Evolutionary conservation across 164 flowering plant species (phyloP), one percentile per base, ranked within the genome.

Genomic region (Chloranthus sessilifolius): DNA sequence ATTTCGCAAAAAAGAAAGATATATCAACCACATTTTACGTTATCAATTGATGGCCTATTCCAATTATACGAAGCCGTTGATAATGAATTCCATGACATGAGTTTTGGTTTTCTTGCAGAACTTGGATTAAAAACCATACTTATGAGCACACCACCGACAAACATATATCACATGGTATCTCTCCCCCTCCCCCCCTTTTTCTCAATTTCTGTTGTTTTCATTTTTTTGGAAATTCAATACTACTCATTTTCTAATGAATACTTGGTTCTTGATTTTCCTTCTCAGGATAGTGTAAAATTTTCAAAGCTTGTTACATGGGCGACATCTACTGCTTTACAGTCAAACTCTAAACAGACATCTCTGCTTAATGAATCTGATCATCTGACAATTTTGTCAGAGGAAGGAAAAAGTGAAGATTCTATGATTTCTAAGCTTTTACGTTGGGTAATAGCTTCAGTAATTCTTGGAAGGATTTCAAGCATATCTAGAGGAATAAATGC

Each of bases 391-490:
- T 36, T 24, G 21, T 47, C 29, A 0, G 75, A 52, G 50, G 77
- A 71, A 16, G 64, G 64, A 40, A 49, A 56, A 41, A 33, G n/a
- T 43, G 78, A 78, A 52, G 84, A 79, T 2, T 61, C 79, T 58
- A 51, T 74, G 40, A 36, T 56, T 47, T 69, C 75, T 47, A 91
- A 77, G 58, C 80, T 87, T 63, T 48, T 91, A 42, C 84, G 92
- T 7, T 91, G 98, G 98, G 59, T 81, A 14, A 55, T 72, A 57
- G 98, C 92, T 48, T 77, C 92, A 1, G 82, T 72, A 26, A 81
- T 91, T 56, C 69, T 71, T 37, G 72, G 81, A 31, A 70, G 56
- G 60, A 34, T 76, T 52, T 68, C 72, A 25, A 20, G 7, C 22
- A 73, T 60, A 19, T 51, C 50, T 15, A 22, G 27, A 36, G 45